Evolutionary conservation across 140 eudicot species (phyloP), one percentile per base, ranked within the genome.

Genomic region (Stevia rebaudiana): DNA sequence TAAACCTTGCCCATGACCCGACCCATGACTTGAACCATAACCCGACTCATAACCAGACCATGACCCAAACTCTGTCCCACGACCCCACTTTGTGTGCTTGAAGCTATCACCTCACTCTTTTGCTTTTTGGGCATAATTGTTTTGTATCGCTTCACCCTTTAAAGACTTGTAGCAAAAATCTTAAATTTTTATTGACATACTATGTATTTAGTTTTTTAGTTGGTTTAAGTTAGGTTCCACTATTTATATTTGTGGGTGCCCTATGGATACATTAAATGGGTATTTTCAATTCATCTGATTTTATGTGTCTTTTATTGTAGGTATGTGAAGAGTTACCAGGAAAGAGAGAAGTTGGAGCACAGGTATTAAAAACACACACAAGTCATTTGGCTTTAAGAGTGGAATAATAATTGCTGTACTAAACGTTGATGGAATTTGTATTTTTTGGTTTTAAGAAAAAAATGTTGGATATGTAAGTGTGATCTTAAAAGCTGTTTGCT

Each of bases 291-390:
- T n/a, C 23, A 16, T 55, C 3, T 8, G 41, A 24, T 44, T 55
- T 25, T 25, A 12, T 28, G n/a, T 36, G 25, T 40, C n/a, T 42
- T 65, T 33, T 36, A 62, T 60, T 83, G 77, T 81, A 80, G 89
- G 36, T 83, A 82, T 61, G 87, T 75, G 31, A 70, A 86, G 74
- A 74, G 76, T 69, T 89, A 74, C 80, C 77, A 73, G 83, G 95
- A 89, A 66, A 83, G 61, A 76, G 97, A 89, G 74, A 89, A 89
- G 81, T 18, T 83, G 78, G 65, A 53, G 42, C 97, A 86, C 76
- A 82, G 97, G 79, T 89, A 74, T 80, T 89, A 80, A 82, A 71
- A 24, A 0, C 33, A 35, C 13, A 11, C 16, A 24, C 50, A 54
- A 28, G 61, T 33, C 43, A 25, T 56, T 46, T 53, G 37, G 48